Base-by-base conservation (phyloP, 2,329 filamentous ascomycete species). In the Hypoxylon sp. region DNA sequence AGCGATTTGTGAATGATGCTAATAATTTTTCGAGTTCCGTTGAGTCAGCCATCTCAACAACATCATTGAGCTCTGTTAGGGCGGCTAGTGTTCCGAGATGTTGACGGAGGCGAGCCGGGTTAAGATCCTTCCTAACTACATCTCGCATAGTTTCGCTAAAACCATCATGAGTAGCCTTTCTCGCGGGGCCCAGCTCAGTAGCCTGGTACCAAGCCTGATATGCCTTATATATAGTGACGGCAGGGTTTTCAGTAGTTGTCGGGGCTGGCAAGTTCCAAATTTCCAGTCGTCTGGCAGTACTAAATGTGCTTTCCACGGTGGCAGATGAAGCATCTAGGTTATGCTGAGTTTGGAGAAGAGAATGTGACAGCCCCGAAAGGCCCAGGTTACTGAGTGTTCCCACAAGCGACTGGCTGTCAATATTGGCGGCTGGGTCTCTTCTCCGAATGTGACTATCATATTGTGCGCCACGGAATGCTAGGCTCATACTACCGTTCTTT, bases 191-290 rank as follows among this genome's bases (percentile, higher is more conserved):
- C 11, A 88, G 77, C 54, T 90, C 88, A 8, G 85, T 83, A 2
- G 91, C 89, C 70, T 89, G 90, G 75, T 93, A 88, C 67, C 98
- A 85, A 22, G 89, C 89, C 77, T 97, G 94, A 66, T 97, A 94
- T 0, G 90, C 89, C 74, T 91, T 92, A 81, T 97, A 98, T 0
- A 95, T 83, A 0, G 89, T 90, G 2, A 91, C 90, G 1, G 90
- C 85, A 61, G 91, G 88, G 31, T 88, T 90, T 11, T 86, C 83
- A 54, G 86, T 88, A 2, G 85, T 82, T 6, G 85, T 83, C 0
- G 94, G 92, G 0, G 90, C 90, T 13, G 93, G 92, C 20, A 98
- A 85, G 77, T 98, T 95, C 96, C 96, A 99, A 75, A 95, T 91
- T 73, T 96, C 94, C 14, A 98, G 84, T 71, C 91, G 92, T 66